Base-by-base conservation (phyloP, 345 rosid species). In the Moricandia arvensis region DNA sequence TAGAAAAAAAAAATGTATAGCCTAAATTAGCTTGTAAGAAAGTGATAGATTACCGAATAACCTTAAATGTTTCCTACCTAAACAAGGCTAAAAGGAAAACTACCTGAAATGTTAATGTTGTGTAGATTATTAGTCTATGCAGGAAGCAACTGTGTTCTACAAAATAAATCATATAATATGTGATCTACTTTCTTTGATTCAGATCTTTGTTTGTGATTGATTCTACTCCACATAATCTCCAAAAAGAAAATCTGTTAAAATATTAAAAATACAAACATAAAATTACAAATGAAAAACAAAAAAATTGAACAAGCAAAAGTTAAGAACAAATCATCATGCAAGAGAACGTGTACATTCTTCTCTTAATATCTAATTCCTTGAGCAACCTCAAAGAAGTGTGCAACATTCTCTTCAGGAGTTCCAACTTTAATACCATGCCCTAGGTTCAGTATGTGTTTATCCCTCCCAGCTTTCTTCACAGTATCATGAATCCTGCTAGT, bases 351-450 rank as follows among this genome's bases (percentile, higher is more conserved):
- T 26, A 24, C 0, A 21, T 35, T 26, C 3, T 61, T 16, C 49
- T 15, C 17, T 74, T 75, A 88, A 83, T 96, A 93, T 76, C 91
- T 90, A 73, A 93, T 79, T 38, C 85, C 87, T 82, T 90, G 86
- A 5, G 97, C 94, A 77, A 91, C 90, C 76, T 93, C 89, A 62
- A 91, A 93, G 85, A 93, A 93, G 77, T 93, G 98, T 75, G 97
- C 97, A 75, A 89, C 98, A 41, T 91, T 93, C 76, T 89, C 97
- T 77, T 96, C 99, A 0, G 94, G 99, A 7, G 98, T 92, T 63
- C 99, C 99, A 26, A 88, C 96, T 73, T 85, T 84, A 74, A 93
- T 95, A 67, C 98, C 98, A 76, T 95, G 99, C 13, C 99, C 97
- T 38, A 95, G 96, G 73, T 95, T 92, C 79, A 95, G 69, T 70